Base-by-base conservation (phyloP, 768 basidiomycete species). In the Tremella mesenterica region DNA sequence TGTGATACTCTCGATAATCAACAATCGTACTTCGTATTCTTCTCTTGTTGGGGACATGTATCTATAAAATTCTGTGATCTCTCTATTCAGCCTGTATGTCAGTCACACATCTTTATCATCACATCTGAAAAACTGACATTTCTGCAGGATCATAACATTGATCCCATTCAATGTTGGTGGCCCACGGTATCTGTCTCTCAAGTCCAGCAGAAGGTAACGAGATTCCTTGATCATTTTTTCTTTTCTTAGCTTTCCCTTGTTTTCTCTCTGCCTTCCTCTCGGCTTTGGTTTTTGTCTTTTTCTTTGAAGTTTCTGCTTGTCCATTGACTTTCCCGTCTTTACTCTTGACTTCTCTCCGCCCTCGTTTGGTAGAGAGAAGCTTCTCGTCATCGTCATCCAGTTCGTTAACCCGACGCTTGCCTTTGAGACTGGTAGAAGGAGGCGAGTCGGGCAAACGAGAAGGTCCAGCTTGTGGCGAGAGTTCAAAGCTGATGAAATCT, bases 41-140 rank as follows among this genome's bases (percentile, higher is more conserved):
- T 80, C 77, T 2, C 80, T 80, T 0, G 86, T 83, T 0, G 95
- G 92, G 0, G 86, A 86, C 72, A 97, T 87, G 79, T 88, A 95
- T 4, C 80, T 75, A 20, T 85, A 81, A 65, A 89, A 96, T 0
- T 89, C 84, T 51, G 82, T 77, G 4, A 95, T 86, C 73, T 99
- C 95, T 14, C 76, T 75, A 65, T 95, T 87, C 51, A 97, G 73
- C 80, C 93, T 63, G 21, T n/a, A 23, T 25, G 7, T 28, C 44
- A 9, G 49, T 50, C 43, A 90, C 77, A 7, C 79, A 71, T 13
- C 74, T 72, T 9, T 82, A 75, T 92, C 91, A 95, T 14, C 86
- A 84, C 28, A 14, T 50, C 41, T 34, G 36, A 50, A 20, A 44
- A 39, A 18, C 52, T 49, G 9, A 26, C 18, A 13, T 36, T 36